Conservation (phyloP, 352 stramenopile genomes). For the Phytophthora foliorum region DNA sequence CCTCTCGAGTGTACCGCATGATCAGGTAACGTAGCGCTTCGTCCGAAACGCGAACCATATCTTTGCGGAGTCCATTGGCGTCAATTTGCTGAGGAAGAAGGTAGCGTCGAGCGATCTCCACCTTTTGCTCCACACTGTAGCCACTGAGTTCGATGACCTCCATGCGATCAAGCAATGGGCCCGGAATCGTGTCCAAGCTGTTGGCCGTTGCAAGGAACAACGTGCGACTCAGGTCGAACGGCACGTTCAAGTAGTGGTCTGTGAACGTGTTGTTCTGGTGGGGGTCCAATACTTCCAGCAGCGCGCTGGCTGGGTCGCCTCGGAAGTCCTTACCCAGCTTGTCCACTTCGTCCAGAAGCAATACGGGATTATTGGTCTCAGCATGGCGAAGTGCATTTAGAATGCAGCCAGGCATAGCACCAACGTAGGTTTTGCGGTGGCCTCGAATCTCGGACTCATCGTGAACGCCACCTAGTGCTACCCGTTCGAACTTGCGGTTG, state of each 20-base stretch:
- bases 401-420: conserved; percentile 89
- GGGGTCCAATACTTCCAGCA: conserved; percentile 89
- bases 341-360: conserved; percentile 91
- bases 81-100: conserved; percentile 83
- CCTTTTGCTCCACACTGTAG: conserved; percentile 88
- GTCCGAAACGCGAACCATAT: conserved; percentile 58
- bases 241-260: conserved; percentile 88
- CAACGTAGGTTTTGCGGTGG: conserved; percentile 90
- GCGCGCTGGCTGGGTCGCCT: conserved; percentile 68
- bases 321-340: conserved; percentile 85
- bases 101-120: conserved; percentile 83
- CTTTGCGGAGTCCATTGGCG: conserved; percentile 69
- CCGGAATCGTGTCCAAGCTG: conserved; percentile 80
- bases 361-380: conserved; percentile 80
- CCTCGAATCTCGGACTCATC: conserved; percentile 89
- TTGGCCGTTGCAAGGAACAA: conserved; percentile 91
- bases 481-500: conserved; percentile 78
- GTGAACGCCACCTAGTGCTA: conserved; percentile 82
- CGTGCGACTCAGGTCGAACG: conserved; percentile 89
- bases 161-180: conserved; percentile 85
- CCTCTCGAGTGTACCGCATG: conserved; percentile 88
- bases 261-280: conserved; percentile 90
- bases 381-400: conserved; percentile 80
- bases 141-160: conserved; percentile 85
- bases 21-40: conserved; percentile 78